Percentiles rank a stretch among this genome's conserved stretches.
Conservation (phyloP, 192 early-diverging fungal genomes). For the Funneliformis geosporum region DNA sequence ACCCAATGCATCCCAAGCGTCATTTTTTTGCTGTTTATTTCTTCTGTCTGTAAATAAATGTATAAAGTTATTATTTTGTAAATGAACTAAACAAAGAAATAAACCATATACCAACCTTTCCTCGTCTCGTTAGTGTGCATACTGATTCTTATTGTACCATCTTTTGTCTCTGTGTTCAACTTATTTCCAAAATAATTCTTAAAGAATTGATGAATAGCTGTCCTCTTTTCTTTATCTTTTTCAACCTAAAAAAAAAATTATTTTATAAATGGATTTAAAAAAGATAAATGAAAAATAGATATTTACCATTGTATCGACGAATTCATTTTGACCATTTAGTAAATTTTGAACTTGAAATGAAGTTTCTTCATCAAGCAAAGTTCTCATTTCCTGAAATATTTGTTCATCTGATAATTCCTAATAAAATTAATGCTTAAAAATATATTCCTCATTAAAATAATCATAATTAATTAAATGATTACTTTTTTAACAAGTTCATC, state of each 20-base stretch:
- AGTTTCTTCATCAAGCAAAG: constrained; percentile 6
- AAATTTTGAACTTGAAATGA: neutral
- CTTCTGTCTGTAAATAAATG: constrained; percentile 30
- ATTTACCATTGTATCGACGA: neutral
- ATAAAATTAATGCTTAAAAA: neutral
- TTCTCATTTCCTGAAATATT: constrained; percentile 9
- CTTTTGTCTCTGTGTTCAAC: constrained; percentile 51
- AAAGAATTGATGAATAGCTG: constrained; percentile 54
- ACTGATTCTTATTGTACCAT: constrained; percentile 47
- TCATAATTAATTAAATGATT: neutral
- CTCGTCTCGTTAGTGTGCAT: constrained; percentile 45
- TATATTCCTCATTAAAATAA: neutral
- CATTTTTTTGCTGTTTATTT: constrained; percentile 33
- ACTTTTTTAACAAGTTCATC: neutral
- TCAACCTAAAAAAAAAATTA: constrained; percentile 36
- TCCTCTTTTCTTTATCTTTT: constrained; percentile 55
- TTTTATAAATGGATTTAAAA: neutral
- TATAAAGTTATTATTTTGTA: neutral
- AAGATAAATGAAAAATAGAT: neutral
- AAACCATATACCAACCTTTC: constrained; percentile 23
- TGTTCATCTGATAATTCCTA: neutral
- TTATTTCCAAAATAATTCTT: constrained; percentile 50
- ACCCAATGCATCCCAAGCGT: constrained; percentile 55
- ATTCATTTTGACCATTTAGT: neutral
- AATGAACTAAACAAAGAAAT: neutral